These are phyloP conservation scores for Nissolia schottii DNA, from an alignment of 306 rosid genomes.

Conservation along the genomic window DNA sequence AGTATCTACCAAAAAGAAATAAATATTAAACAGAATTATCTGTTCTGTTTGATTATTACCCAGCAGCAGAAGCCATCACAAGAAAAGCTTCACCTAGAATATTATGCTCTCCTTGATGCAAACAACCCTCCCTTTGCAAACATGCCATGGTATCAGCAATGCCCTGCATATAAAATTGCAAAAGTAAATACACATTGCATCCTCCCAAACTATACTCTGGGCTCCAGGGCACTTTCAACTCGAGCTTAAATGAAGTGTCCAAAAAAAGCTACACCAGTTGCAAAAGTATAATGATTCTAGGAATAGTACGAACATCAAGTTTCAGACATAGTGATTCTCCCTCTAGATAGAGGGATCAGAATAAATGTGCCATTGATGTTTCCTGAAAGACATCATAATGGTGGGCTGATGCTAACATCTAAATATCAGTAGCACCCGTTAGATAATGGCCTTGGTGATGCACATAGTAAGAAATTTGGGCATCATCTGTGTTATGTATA, in stretches of 20 bases:
- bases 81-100: constrained; percentile 98
- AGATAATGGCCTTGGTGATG: not conserved
- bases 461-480: not conserved
- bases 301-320: constrained; percentile 1
- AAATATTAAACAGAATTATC: not conserved
- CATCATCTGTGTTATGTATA: not conserved
- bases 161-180: constrained; percentile 50
- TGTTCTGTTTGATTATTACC: constrained; percentile 48
- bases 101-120: constrained; percentile 94
- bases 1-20: not conserved
- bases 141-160: constrained; percentile 87
- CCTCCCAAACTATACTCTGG: constrained; percentile 1
- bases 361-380: not conserved
- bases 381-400: not conserved
- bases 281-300: not conserved
- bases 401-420: not conserved
- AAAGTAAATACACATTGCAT: constrained; percentile 27
- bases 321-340: not conserved
- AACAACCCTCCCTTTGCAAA: constrained; percentile 82
- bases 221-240: not conserved
- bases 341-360: not conserved
- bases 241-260: not conserved
- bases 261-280: constrained; percentile 14
- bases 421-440: not conserved
- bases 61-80: constrained; percentile 92